Base-by-base conservation (phyloP, 441 rosid genomes). In the Eruca vesicaria region DNA sequence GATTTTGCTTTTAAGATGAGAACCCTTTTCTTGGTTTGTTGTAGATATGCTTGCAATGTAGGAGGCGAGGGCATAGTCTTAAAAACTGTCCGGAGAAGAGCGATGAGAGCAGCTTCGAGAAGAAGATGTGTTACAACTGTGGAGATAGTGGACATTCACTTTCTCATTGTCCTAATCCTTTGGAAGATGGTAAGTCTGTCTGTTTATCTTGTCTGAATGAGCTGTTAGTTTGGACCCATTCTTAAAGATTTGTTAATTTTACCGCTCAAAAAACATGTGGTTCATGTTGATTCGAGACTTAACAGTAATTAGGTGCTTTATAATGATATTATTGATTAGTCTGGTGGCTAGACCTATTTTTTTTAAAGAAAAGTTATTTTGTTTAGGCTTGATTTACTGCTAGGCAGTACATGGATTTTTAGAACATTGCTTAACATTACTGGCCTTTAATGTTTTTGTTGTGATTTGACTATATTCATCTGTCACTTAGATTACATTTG, bases 41-140 rank as follows among this genome's bases (percentile, higher is more conserved):
- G 5, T 80, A 95, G 98, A 85, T 91, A 82, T 95, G 98, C 63
- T 87, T 95, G 87, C 87, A 84, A n/a, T 93, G 99, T 60, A 75
- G 97, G 52, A 92, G 78, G 7, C 83, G 97, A 2, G 97, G 99
- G 65, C 99, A 95, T 76, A 91, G 94, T 84, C 89, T 95, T 18
- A 91, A 87, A 83, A 86, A 83, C 77, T 95, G 99, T 60, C 94
- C 94, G 1, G 79, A 80, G 53, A 91, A 91, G 83, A 80, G 57
- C n/a, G 90, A 87, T 6, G 91, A 85, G 70, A 83, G 82, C 63
- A 84, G 83, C 57, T 43, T 66, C 20, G 90, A 85, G 38, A 77
- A 81, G 74, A 95, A 86, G 83, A 45, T 85, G 68, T 95, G 99
- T 77, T 95, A 95, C 74, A 95, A 91, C 72, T 95, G 99, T 21